Evolutionary conservation across 2,329 filamentous ascomycete species (phyloP), one percentile per base, ranked within the genome.

Genomic region (Drechslerella coelobrocha): DNA sequence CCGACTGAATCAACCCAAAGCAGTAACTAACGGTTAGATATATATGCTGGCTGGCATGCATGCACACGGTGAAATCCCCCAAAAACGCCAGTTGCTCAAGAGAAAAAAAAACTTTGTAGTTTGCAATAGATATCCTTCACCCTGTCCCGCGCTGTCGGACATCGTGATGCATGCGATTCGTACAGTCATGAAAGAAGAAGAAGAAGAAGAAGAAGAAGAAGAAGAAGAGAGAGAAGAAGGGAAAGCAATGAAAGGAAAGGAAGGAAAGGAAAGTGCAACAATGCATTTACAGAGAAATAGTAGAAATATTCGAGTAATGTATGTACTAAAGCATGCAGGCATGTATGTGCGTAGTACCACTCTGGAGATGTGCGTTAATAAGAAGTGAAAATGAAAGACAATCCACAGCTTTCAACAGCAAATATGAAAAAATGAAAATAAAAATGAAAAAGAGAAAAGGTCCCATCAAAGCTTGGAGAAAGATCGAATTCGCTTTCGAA

Each of bases 261-360:
- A 39, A n/a, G 4, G 12, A 14, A 39, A 14, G 34, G 17, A n/a
- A 39, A 14, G 12, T 6, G 17, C 6, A 34, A 39, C 34, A 39
- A 39, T 14, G 34, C 34, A 39, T 39, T 39, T 39, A 39, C 34
- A 39, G n/a, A n/a, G n/a, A n/a, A n/a, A n/a, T n/a, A 39, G 34
- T 14, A 39, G 17, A 39, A 39, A 34, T 34, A 34, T 39, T 14
- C 3, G 12, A 39, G 12, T 6, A 14, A 14, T 39, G 17, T n/a
- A 14, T 10, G 34, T n/a, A 6, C 17, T 5, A 4, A 6, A 14
- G 34, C 34, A n/a, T 10, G 34, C 12, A 39, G 17, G 17, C 34
- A 10, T 14, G 34, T 14, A 4, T 39, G 34, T n/a, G 34, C 12
- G 17, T 10, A 39, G 12, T 14, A 12, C 12, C 6, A 34, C 17